Evolutionary conservation across 306 rosid genomes (phyloP).

Genomic region (Cucumis melo): DNA sequence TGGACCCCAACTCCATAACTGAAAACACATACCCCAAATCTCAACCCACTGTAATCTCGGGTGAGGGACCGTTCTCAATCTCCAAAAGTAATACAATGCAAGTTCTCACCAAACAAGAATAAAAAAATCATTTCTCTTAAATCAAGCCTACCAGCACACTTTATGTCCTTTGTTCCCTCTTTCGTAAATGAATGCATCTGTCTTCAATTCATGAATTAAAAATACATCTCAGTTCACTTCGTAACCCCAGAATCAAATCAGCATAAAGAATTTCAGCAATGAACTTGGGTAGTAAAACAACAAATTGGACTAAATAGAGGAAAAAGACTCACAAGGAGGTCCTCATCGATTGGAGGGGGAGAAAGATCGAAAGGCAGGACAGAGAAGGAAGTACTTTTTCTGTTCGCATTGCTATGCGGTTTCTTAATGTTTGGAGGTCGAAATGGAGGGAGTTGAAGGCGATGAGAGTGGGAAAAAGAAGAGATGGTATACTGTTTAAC

Average conservation of each 20-base stretch:
- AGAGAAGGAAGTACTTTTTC: not conserved
- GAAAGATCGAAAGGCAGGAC: constrained; percentile 56
- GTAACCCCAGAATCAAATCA: not conserved
- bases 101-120: not conserved
- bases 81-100: not conserved
- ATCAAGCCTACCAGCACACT: not conserved
- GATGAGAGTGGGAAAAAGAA: not conserved
- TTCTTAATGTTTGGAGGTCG: not conserved
- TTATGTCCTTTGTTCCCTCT: not conserved
- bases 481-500: not conserved
- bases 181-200: not conserved
- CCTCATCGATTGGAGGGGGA: constrained; percentile 89
- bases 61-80: not conserved
- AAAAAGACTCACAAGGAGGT: constrained; percentile 38
- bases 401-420: not conserved
- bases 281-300: too few relatives aligned
- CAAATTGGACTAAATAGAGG: not conserved
- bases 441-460: not conserved
- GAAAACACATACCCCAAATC: too few relatives aligned
- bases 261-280: not conserved
- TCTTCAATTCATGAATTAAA: not conserved
- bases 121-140: too few relatives aligned
- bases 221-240: not conserved
- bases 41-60: too few relatives aligned
- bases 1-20: too few relatives aligned